phyloP scores from a whole-genome alignment of 192 early-diverging fungal genomes.

The Piromyces sp. region DNA sequence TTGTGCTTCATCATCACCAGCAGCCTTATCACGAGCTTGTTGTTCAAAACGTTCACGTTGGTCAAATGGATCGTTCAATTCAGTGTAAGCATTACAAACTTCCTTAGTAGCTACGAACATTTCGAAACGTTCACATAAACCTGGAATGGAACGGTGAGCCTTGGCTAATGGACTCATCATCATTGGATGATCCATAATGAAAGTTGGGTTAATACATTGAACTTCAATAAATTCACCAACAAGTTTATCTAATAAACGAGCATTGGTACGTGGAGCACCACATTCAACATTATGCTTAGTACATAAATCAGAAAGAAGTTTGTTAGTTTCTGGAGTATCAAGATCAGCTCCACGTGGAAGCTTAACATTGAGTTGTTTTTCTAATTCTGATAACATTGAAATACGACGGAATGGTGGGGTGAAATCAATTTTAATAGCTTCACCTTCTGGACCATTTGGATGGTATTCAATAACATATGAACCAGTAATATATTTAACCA shows the following conservation, averaged over 20 bases:
- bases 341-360: slow-evolving; percentile 79
- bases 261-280: slow-evolving; percentile 76
- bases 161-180: slow-evolving; percentile 99
- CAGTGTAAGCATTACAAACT: slow-evolving; percentile 96
- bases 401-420: slow-evolving; percentile 88
- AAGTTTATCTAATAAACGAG: slow-evolving; percentile 84
- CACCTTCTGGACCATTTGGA: slow-evolving; percentile 63
- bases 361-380: slow-evolving; percentile 72
- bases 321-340: slow-evolving; percentile 60
- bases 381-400: slow-evolving; percentile 81
- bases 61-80: slow-evolving; percentile 98
- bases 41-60: slow-evolving; percentile 95
- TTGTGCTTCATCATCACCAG: slow-evolving; percentile 98
- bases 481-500: slow-evolving; percentile 87
- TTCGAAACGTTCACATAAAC: slow-evolving; percentile 96
- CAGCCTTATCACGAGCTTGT: slow-evolving; percentile 92
- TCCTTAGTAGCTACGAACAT: slow-evolving; percentile 98
- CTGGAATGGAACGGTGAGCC: slow-evolving; percentile 71
- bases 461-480: slow-evolving; percentile 85
- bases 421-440: slow-evolving; percentile 79
- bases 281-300: slow-evolving; percentile 91
- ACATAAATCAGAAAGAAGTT: slow-evolving; percentile 85
- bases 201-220: slow-evolving; percentile 68
- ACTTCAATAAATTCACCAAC: slow-evolving; percentile 64
- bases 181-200: slow-evolving; percentile 91